Base-by-base conservation (phyloP, 2,329 filamentous ascomycete genomes). In the Akanthomyces dipterigenus region DNA sequence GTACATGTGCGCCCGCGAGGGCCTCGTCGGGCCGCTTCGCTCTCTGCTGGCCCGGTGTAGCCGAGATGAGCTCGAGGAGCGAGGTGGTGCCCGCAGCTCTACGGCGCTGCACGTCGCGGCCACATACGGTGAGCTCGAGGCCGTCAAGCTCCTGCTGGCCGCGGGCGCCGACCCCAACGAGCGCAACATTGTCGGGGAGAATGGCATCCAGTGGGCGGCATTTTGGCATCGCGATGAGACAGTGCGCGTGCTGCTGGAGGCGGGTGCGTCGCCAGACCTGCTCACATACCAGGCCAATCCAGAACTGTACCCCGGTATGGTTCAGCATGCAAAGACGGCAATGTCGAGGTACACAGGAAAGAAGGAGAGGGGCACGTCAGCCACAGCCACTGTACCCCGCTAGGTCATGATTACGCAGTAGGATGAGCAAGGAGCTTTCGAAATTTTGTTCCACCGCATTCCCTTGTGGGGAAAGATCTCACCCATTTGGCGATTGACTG, bases 1-100 rank as follows among this genome's bases (percentile, higher is more conserved):
- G 5, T 61, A 61, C 34, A 61, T 61, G 34, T 61, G 60, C 34
- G 60, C 60, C 20, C 46, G 60, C 22, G 60, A 61, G 28, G 60
- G 60, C 9, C 60, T 61, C 18, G 26, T 45, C 16, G 60, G 22
- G 9, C 50, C 46, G 12, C 43, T 61, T 20, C 55, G 22, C 9
- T 20, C 24, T 9, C 42, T 61, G n/a, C 48, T 61, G 18, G 26
- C 20, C 5, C 24, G 8, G 5, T 42, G 45, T 16, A 43, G n/a
- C 6, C 34, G 31, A 16, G 53, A 61, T 3, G 18, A 61, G 22
- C 43, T 61, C 5, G 60, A 61, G 54, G n/a, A 51, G 42, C 50
- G 43, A 5, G 60, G 60, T 14, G 60, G 60, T 8, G 53, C 60
- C 5, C 60, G 60, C 20, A 34, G 31, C n/a, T 61, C 60, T n/a